Base-by-base conservation (phyloP, 805 yeast genomes). In the Suhomyces tanzawaensis region DNA sequence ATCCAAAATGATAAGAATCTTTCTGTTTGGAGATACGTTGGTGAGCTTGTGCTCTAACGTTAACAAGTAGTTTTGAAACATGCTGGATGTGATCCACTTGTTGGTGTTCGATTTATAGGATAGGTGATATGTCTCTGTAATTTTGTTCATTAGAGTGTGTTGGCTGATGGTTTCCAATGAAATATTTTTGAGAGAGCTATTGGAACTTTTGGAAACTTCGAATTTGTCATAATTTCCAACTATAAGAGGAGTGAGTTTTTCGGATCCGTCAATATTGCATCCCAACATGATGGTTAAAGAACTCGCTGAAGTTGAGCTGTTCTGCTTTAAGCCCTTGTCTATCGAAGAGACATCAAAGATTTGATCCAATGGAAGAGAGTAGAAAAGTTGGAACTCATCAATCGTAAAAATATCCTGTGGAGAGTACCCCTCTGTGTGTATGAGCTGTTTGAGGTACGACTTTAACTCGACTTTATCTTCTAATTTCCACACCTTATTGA, bases 41-140 rank as follows among this genome's bases (percentile, higher is more conserved):
- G 76, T 71, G 17, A 81, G 52, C 44, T 81, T 69, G 49, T 80
- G 82, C 41, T 81, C 85, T 55, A 81, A 60, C 9, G 79, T 66
- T 0, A 76, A 66, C 21, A 81, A 52, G 73, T 83, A 81, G 46
- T 79, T 79, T 45, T 79, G 81, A 47, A 81, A 80, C 51, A 78
- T 58, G 14, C 77, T 74, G 5, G 82, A 72, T 2, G 85, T 80
- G 23, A 81, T 60, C 82, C 85, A 79, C 40, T 78, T 76, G 57
- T 76, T 77, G 32, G 72, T 68, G 46, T 81, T 80, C 36, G 80
- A 75, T 44, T 77, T 79, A 55, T 79, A 80, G 9, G 72, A 64
- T 6, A 81, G 63, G 9, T 73, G 73, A 50, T 76, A 76, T 27
- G 65, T 69, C 26, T 70, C 71, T 0, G 79, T 70, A 36, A 79